Base-by-base conservation (phyloP, 2,329 filamentous ascomycete species). In the Chrysosporium queenslandicum region DNA sequence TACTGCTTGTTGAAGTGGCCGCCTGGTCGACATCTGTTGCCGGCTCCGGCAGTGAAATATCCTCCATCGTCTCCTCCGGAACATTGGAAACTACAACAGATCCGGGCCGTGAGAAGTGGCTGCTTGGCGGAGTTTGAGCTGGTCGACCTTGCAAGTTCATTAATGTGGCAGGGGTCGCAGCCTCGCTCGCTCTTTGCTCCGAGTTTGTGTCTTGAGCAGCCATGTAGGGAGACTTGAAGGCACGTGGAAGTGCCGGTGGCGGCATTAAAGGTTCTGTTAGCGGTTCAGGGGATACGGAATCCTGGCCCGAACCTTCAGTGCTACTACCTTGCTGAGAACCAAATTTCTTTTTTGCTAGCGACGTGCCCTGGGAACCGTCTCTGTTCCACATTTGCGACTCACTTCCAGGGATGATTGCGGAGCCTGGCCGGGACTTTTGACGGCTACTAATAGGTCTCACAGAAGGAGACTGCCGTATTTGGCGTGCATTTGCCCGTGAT, bases 131-230 rank as follows among this genome's bases (percentile, higher is more conserved):
- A 27, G 74, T 68, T 12, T 68, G 65, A 50, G 64, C 64, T 21
- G 68, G 67, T 52, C 73, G 74, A 56, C 77, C 78, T 49, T 61
- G 77, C 40, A 91, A 75, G 61, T 81, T 85, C 86, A 96, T 95
- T 54, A 95, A 71, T 5, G 89, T 94, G 7, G 90, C 87, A 0
- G 89, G 89, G 0, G 89, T 94, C 1, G 87, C 89, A 9, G 87
- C 86, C 49, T 82, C 70, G 45, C 80, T 60, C 23, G 61, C 57
- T 48, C 56, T 56, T 45, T 64, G 57, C 51, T 65, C 58, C 18
- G 59, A 46, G 25, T 54, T 51, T 52, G 61, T 49, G n/a, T 58
- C 56, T 30, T 69, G 67, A 1, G 68, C 64, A 23, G 58, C 53
- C 20, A 71, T 66, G 27, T 63, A 61, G 14, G 71, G 70, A 14